Base-by-base conservation (phyloP, 2,329 filamentous ascomycete species). In the Ilyonectria mors-panacis region DNA sequence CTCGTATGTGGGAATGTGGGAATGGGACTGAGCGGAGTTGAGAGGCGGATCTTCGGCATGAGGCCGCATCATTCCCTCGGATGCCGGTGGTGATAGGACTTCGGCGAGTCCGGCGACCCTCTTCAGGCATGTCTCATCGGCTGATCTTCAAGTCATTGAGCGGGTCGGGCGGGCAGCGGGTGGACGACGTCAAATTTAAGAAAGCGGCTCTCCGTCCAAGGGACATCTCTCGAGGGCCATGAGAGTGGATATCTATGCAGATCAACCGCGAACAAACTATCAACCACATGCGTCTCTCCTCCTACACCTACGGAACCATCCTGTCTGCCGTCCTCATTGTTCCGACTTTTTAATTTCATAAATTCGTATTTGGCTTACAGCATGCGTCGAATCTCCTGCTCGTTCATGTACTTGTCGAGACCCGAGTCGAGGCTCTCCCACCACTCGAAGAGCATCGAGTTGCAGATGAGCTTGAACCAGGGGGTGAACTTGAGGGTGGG, bases 381-480 rank as follows among this genome's bases (percentile, higher is more conserved):
- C 95, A 98, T 98, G 74, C 95, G 91, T 74, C 94, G 91, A 77
- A 98, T 97, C 78, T 93, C 87, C 79, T 91, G 89, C 86, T 98
- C 95, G 78, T 94, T 92, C 82, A 90, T 88, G 83, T 95, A 97
- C 83, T 93, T 92, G 67, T 97, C 93, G 73, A 98, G 85, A 10
- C 93, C 93, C 26, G 88, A 85, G 74, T 96, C 92, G 63, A 98
- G 88, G 82, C 93, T 91, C 78, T 91, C 86, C 96, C 96, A 99
- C 96, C 96, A 99, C 81, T 98, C 92, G 77, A 97, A 99, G 47
- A 99, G 89, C 93, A 98, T 95, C 55, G 94, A 94, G 81, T 98
- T 88, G 87, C 96, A 99, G 78, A 99, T 98, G 74, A 99, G 91
- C 87, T 97, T 97, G 87, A 99, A 99, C 96, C 96, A 99, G 1